Percentiles rank a stretch among this genome's conserved stretches.
These are phyloP conservation scores for Boechera retrofracta DNA, from an alignment of 345 rosid species.

Conservation along the genomic window DNA sequence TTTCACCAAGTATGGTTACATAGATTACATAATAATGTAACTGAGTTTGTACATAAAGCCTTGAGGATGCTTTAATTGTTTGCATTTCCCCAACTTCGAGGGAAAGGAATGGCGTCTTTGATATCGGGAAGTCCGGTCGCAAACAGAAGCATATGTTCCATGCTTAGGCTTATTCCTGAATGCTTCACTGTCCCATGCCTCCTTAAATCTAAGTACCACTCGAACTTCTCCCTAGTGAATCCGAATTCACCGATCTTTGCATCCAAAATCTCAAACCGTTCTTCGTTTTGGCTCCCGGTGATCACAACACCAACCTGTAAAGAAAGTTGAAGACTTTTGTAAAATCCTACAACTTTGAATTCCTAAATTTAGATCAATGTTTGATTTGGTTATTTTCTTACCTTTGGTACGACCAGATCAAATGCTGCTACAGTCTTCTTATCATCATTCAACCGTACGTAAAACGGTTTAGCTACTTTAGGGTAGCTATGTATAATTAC, in stretches of 20 bases:
- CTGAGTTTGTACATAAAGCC: constrained; percentile 9
- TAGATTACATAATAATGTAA: constrained; percentile 8
- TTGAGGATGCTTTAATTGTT: constrained; percentile 43
- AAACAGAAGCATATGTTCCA: constrained; percentile 78
- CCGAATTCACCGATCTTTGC: constrained; percentile 66
- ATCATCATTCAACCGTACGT: constrained; percentile 70
- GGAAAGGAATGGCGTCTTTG: constrained; percentile 84
- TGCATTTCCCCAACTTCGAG: constrained; percentile 62
- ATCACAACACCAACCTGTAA: constrained; percentile 74
- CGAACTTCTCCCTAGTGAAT: constrained; percentile 60
- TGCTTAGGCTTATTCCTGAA: constrained; percentile 73
- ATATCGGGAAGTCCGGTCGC: constrained; percentile 74
- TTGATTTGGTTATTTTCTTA: constrained; percentile 36
- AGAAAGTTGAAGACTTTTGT: constrained; percentile 12
- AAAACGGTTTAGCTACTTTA: constrained; percentile 68
- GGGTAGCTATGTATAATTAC: constrained; percentile 70
- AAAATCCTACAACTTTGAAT: not conserved
- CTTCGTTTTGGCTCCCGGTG: constrained; percentile 86
- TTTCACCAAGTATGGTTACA: constrained; percentile 4
- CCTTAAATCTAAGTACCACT: constrained; percentile 84
- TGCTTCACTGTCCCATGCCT: constrained; percentile 79
- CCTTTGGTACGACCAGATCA: constrained; percentile 88
- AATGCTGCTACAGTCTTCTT: constrained; percentile 87
- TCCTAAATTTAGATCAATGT: not conserved
- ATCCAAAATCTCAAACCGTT: constrained; percentile 57